A percentile compares a stretch with the other conserved stretches of the same genome.
phyloP scores from a whole-genome alignment of 2,329 filamentous ascomycete genomes.

The Aspergillus clavatus region DNA sequence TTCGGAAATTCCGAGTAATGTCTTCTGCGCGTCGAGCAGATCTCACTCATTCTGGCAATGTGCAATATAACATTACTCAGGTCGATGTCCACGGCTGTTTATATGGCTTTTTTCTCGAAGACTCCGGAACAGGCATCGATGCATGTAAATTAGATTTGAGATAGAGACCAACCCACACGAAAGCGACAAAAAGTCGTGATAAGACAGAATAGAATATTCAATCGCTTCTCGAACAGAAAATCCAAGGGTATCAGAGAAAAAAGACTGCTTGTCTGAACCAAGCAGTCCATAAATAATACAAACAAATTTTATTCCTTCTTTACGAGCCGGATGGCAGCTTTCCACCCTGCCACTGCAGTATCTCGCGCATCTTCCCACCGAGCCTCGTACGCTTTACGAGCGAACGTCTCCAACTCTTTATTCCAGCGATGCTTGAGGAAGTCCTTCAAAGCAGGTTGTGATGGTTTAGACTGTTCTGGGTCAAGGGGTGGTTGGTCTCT shows the following conservation, averaged over 20 bases:
- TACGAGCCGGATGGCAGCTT: conserved; percentile 37
- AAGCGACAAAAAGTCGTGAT: not conserved
- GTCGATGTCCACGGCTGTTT: not conserved
- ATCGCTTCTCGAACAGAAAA: not conserved
- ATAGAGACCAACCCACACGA: not conserved
- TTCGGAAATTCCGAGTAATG: too few relatives aligned
- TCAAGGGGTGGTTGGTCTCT: conserved; percentile 3
- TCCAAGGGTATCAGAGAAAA: conserved; percentile 1
- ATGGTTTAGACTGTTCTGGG: not conserved
- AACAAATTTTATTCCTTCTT: conserved; percentile 28
- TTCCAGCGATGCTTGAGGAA: conserved; percentile 75
- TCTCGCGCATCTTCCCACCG: conserved; percentile 59
- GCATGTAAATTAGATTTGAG: not conserved
- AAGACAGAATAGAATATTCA: not conserved
- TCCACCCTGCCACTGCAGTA: conserved; percentile 47
- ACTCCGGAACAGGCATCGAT: not conserved
- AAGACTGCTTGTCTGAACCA: not conserved
- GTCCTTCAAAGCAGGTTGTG: conserved; percentile 53
- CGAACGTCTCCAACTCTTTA: conserved; percentile 62
- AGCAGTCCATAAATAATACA: conserved; percentile 4
- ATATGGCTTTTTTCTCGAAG: not conserved
- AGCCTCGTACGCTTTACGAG: conserved; percentile 60
- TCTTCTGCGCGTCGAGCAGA: too few relatives aligned
- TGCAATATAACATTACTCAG: not conserved
- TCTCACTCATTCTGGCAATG: not conserved